These are phyloP conservation scores for Colletotrichum lindemuthianum DNA, from an alignment of 2,329 filamentous ascomycete genomes.

Conservation along the genomic window DNA sequence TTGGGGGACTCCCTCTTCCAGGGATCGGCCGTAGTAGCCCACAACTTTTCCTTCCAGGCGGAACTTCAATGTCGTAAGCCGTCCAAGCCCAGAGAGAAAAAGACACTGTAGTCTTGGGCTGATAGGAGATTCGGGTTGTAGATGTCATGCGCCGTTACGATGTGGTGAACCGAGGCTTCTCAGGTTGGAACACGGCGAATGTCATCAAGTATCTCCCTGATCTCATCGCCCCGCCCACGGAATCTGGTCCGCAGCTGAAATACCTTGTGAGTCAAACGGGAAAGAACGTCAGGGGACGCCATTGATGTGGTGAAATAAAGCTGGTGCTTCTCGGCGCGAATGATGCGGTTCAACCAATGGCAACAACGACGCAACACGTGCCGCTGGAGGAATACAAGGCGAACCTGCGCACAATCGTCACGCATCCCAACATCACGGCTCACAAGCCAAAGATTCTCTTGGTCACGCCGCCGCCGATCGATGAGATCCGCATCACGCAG, in stretches of 20 bases:
- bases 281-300: too few relatives aligned
- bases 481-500: slow-evolving; percentile 73
- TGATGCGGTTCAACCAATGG: slow-evolving; percentile 77
- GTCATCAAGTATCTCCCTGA: slow-evolving; percentile 74
- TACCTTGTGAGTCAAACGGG: slow-evolving; percentile 66
- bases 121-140: slow-evolving; percentile 46
- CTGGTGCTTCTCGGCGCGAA: slow-evolving; percentile 89
- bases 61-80: slow-evolving; percentile 73
- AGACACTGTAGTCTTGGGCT: slow-evolving; percentile 49
- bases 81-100: slow-evolving; percentile 47
- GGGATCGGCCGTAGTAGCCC: slow-evolving; percentile 71
- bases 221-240: slow-evolving; percentile 74
- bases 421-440: slow-evolving; percentile 73
- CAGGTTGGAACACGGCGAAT: slow-evolving; percentile 85
- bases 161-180: slow-evolving; percentile 88
- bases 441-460: slow-evolving; percentile 81
- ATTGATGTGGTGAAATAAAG: slow-evolving; percentile 1
- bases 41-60: slow-evolving; percentile 81
- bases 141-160: slow-evolving; percentile 82
- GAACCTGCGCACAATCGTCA: slow-evolving; percentile 78
- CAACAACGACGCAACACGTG: slow-evolving; percentile 77
- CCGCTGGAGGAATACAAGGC: slow-evolving; percentile 78
- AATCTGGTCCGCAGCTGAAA: slow-evolving; percentile 67
- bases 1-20: slow-evolving; percentile 93
- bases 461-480: slow-evolving; percentile 83